phyloP scores from a whole-genome alignment of 805 yeast genomes.

The Saturnispora mendoncae region DNA sequence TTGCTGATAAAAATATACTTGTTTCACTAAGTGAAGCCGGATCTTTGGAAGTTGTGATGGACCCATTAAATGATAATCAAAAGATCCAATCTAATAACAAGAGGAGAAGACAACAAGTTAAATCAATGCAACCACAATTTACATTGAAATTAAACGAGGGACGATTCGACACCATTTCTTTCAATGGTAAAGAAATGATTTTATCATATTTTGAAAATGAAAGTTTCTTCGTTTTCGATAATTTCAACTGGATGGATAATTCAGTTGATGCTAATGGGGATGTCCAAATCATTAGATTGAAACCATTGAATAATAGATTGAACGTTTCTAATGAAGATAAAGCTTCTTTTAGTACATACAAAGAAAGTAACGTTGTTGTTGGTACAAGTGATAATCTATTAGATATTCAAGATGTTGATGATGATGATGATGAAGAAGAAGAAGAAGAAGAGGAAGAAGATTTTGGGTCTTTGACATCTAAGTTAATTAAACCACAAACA shows the following conservation, averaged over 20 bases:
- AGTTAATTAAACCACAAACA: conserved; percentile 27
- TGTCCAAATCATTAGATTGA: conserved; percentile 20
- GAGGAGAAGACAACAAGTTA: conserved; percentile 28
- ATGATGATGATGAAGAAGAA: conserved; percentile 41
- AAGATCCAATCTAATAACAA: conserved; percentile 7
- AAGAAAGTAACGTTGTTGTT: conserved; percentile 29
- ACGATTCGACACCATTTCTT: conserved; percentile 17
- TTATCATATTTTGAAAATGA: conserved; percentile 59
- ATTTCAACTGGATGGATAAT: conserved; percentile 38
- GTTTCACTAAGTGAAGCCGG: conserved; percentile 71
- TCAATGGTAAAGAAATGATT: conserved; percentile 30
- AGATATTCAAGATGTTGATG: conserved; percentile 40
- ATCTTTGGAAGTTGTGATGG: conserved; percentile 56
- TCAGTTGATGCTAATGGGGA: conserved; percentile 16
- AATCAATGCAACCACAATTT: conserved; percentile 44
- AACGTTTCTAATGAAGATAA: conserved; percentile 33
- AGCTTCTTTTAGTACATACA: conserved; percentile 11
- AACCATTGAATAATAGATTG: conserved; percentile 28
- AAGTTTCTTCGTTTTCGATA: conserved; percentile 47
- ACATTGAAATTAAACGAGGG: conserved; percentile 34
- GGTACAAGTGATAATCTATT: conserved; percentile 44
- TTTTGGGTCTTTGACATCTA: conserved; percentile 43
- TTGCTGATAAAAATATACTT: conserved; percentile 31
- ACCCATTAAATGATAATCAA: conserved; percentile 33
- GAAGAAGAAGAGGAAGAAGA: conserved; percentile 34